Evolutionary conservation across 208 protist species (phyloP).

Genomic region (Acanthamoeba polyphaga): DNA sequence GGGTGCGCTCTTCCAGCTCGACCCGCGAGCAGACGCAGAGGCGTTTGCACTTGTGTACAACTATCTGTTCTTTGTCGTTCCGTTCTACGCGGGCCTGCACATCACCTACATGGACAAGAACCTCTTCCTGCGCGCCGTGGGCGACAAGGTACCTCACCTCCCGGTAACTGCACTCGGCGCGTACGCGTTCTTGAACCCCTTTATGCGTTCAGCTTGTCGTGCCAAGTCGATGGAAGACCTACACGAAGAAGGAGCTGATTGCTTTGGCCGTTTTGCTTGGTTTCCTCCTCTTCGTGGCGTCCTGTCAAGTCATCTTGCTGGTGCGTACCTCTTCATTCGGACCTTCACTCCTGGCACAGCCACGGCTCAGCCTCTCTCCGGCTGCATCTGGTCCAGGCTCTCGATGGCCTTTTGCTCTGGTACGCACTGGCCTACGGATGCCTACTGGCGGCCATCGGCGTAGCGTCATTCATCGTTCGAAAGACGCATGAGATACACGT

Average conservation of each 20-base stretch:
- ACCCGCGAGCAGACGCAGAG: neutral
- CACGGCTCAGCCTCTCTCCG: neutral
- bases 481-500: conserved; percentile 29
- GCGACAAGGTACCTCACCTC: neutral
- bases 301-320: neutral
- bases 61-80: conserved; percentile 2
- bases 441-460: neutral
- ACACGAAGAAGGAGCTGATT: neutral
- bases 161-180: neutral
- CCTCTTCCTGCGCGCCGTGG: conserved; percentile 38
- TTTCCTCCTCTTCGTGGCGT: neutral
- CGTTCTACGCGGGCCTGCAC: conserved; percentile 18
- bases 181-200: neutral
- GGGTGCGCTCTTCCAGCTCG: neutral
- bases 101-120: conserved; percentile 69
- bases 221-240: conserved; percentile 18
- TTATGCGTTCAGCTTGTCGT: neutral
- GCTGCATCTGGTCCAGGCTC: neutral
- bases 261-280: neutral
- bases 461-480: neutral
- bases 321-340: conserved; percentile 13
- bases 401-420: conserved; percentile 36
- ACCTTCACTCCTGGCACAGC: neutral
- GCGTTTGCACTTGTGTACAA: conserved; percentile 3
- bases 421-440: neutral